phyloP scores from a whole-genome alignment of 2,329 filamentous ascomycete species.

The Alternaria sp. region DNA sequence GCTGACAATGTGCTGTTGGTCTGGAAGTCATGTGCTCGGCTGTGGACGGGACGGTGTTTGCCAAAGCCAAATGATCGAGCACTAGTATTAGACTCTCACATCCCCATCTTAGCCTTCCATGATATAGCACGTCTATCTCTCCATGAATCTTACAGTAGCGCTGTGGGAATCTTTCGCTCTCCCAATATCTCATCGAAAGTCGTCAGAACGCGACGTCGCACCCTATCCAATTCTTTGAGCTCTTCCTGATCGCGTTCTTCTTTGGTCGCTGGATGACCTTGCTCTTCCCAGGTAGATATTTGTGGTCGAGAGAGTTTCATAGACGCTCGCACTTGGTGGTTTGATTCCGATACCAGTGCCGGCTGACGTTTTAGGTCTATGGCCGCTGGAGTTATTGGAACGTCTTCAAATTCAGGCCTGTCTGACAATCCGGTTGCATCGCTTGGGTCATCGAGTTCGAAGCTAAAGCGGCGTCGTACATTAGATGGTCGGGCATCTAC shows the following conservation, averaged over 20 bases:
- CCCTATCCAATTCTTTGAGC: background rate
- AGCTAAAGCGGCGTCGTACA: constrained; percentile 7
- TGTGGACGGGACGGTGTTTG: background rate
- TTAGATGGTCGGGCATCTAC: background rate
- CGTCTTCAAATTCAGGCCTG: background rate
- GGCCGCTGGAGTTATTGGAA: background rate
- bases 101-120: background rate
- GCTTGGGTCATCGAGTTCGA: background rate
- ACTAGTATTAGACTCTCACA: too few relatives aligned
- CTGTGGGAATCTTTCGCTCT: background rate
- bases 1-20: background rate
- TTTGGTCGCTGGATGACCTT: background rate
- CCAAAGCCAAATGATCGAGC: background rate
- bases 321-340: background rate
- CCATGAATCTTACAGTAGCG: background rate
- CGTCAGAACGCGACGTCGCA: background rate
- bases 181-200: constrained; percentile 12
- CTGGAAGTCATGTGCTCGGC: background rate
- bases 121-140: background rate
- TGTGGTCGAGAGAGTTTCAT: background rate
- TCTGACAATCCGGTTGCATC: background rate
- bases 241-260: background rate
- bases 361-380: background rate
- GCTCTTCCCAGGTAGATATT: background rate
- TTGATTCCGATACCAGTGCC: background rate